Evolutionary conservation across 1,284 basidiomycete genomes (phyloP), one percentile per base, ranked within the genome.

Genomic region (Puccinia hordei): DNA sequence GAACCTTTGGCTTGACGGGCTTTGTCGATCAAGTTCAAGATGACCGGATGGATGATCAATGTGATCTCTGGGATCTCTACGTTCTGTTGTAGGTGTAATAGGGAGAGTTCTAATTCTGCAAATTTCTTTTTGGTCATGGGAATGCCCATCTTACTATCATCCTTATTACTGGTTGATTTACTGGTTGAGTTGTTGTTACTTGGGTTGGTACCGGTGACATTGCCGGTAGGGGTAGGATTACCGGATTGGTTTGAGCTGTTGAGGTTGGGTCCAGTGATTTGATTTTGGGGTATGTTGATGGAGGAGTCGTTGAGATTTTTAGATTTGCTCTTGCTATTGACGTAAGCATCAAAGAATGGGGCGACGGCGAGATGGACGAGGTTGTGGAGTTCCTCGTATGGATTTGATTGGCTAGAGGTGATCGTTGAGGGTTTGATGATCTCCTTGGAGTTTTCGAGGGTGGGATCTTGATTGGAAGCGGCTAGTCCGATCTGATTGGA

Each of bases 91-190:
- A 99, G 89, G 85, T 99, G 97, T 8, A 98, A 88, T 10, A 99
- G 88, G 6, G 93, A 96, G n/a, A 98, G 88, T 86, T 99, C 96
- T 80, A 99, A 90, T 85, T 99, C 96, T 22, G 96, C 95, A 85
- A 99, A 98, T 87, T 98, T 98, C 89, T 96, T 96, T 89, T 97
- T 98, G 46, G 96, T 95, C 88, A 98, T 94, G 6, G 97, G 96
- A 80, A 99, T 98, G 82, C 94, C 94, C 91, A 95, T 93, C 87
- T 95, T 93, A 71, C 89, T 90, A 83, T 92, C 92, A 81, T 94
- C 93, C 85, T 94, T 94, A 46, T 89, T 90, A 75, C 89, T 88
- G n/a, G 90, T 90, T 59, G 90, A 87, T 22, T 90, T 87, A 2
- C 92, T 92, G 3, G 38, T 69, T 3, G 75, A 71, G 51, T 82